Evolutionary conservation across 2,329 filamentous ascomycete genomes (phyloP), one percentile per base, ranked within the genome.

Genomic region (Pyrenochaeta sp.): DNA sequence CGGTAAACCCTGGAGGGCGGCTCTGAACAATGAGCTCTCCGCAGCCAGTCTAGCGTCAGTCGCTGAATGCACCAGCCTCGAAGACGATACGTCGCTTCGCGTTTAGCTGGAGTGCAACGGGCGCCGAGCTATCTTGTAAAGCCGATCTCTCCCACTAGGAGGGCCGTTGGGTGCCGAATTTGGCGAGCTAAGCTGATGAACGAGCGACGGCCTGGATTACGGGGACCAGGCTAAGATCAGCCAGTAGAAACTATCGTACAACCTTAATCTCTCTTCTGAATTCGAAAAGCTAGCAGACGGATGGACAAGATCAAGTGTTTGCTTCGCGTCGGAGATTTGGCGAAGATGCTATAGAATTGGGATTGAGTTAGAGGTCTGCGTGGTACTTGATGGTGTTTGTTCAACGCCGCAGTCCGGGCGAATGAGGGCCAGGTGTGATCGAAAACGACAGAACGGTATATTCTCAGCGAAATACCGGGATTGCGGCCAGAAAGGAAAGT

Each of bases 91-190:
- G 60, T 50, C 49, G 40, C 50, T 45, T 53, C 39, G 45, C 41
- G 34, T 54, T 54, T 60, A 62, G 55, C 52, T 49, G 45, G 55
- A 53, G 54, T 48, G 48, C 58, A 67, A 63, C 59, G 58, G 60
- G 56, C 53, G 60, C 58, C 40, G 61, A 56, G 56, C 56, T 60
- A 48, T 50, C 45, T 57, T 44, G 48, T 55, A 53, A 50, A 51
- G 51, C 59, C 60, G 55, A 51, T 44, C 46, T 58, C 49, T 56
- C 48, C 59, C 48, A 53, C 61, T 58, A 62, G 38, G 36, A 46
- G 40, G 41, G 51, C 30, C 34, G 46, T 56, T 55, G 53, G 58
- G 51, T 61, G 48, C 59, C 55, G 55, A 45, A 47, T 48, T 48
- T 46, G 53, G 51, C 51, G 49, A 53, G 40, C 61, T 64, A 61